Evolutionary conservation across 257 asterid species (phyloP).

Genomic region (Rhazya stricta): DNA sequence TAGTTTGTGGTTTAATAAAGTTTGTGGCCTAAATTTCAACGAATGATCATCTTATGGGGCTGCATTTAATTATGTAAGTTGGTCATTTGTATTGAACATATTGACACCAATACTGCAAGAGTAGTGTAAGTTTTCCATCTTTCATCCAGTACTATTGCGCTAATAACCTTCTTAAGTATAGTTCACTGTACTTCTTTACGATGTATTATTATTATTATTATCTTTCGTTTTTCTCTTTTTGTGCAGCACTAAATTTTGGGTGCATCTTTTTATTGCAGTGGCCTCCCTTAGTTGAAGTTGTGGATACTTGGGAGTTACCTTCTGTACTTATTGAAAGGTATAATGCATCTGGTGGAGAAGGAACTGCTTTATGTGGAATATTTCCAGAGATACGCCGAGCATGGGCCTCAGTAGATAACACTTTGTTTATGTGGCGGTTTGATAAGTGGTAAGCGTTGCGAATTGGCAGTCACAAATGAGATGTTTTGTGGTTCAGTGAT

Average conservation of each 20-base stretch:
- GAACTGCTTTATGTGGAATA: slow-evolving; percentile 94
- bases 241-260: background rate
- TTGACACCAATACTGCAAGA: background rate
- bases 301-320: slow-evolving; percentile 95
- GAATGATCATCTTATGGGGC: background rate
- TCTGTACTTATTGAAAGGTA: slow-evolving; percentile 80
- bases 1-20: background rate
- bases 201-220: too few species aligned
- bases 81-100: background rate
- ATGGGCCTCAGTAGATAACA: slow-evolving; percentile 97
- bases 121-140: background rate
- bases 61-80: background rate
- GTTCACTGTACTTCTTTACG: background rate
- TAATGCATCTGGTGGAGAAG: slow-evolving; percentile 93
- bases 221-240: background rate
- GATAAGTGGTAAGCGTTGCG: slow-evolving; percentile 72
- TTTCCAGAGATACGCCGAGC: slow-evolving; percentile 95
- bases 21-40: background rate
- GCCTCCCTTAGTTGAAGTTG: slow-evolving; percentile 92
- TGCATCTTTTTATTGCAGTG: slow-evolving; percentile 54
- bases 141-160: background rate
- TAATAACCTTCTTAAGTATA: background rate
- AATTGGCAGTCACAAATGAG: background rate
- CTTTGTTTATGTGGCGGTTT: slow-evolving; percentile 89
- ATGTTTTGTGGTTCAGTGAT: background rate